Base-by-base conservation (phyloP, 345 rosid genomes). In the Kernera saxatilis region DNA sequence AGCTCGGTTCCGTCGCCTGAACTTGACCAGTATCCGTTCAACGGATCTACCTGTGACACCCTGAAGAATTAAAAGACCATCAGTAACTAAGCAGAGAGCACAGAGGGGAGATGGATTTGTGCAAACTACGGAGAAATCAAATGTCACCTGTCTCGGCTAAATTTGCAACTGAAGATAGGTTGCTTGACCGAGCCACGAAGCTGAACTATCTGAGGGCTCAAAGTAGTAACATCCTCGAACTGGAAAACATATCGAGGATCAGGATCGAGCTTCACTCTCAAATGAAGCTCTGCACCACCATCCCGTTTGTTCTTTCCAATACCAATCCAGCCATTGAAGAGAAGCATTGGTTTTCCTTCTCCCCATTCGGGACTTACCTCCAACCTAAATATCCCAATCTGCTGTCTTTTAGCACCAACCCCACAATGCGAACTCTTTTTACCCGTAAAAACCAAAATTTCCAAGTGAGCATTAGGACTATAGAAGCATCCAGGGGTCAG, bases 141-240 rank as follows among this genome's bases (percentile, higher is more conserved):
- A 35, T 60, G 27, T 81, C 78, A 92, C 97, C 97, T 93, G 82
- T 93, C 97, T 72, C 84, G 87, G 73, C 87, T 88, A 76, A 93
- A 93, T 72, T 93, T 83, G 88, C 97, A 93, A 50, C 98, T 93
- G 70, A 93, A 93, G 84, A 90, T 90, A 41, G 97, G 96, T 53
- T 93, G 98, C 84, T 81, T 93, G 68, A 87, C 81, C 25, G 97
- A 87, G 73, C 98, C 92, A 70, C 84, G 96, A 71, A 88, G 93
- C 84, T 93, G 98, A 78, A 88, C 96, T 41, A 93, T 86, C 80
- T 93, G 98, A 78, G 98, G 97, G 67, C 98, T 93, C 74, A 75
- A 69, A 56, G 80, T 84, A 53, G 96, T 90, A 58, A 81, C 77
- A 68, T 93, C 98, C 77, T 93, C 98, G 49, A 93, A 93, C 84